Percentiles rank a stretch among this genome's conserved stretches.
phyloP scores from a whole-genome alignment of 2,329 filamentous ascomycete species.

The Epichloe sp. region DNA sequence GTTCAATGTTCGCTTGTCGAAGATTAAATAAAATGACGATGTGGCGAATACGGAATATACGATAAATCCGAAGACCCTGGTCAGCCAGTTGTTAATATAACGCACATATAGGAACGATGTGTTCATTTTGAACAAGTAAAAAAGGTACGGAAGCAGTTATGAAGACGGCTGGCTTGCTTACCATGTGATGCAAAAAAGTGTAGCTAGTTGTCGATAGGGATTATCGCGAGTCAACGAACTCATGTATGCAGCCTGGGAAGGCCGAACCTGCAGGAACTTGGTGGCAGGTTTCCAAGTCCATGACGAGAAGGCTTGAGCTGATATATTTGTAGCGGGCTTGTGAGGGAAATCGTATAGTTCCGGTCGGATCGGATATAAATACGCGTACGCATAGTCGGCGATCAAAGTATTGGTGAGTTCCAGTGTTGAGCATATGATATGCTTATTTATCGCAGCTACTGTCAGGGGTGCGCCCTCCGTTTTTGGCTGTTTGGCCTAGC shows the following conservation, averaged over 20 bases:
- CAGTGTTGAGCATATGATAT: conserved; percentile 21
- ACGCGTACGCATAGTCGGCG: conserved; percentile 45
- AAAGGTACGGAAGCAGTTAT: neutral
- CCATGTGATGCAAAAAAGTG: conserved; percentile 77
- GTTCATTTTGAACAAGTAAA: neutral
- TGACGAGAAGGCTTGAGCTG: conserved; percentile 40
- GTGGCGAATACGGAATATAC: too few species aligned
- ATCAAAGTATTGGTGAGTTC: conserved; percentile 73
- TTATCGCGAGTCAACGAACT: conserved; percentile 71
- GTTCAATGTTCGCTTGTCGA: too few species aligned
- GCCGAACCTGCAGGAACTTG: conserved; percentile 45
- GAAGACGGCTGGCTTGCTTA: conserved; percentile 29
- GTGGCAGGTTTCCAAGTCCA: conserved; percentile 66
- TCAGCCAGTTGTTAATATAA: too few species aligned
- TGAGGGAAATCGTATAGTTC: conserved; percentile 38
- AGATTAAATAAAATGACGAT: too few species aligned
- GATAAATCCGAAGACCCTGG: too few species aligned
- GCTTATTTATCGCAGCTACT: too few species aligned
- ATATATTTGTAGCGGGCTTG: conserved; percentile 36
- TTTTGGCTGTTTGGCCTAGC: too few species aligned
- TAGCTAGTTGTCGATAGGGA: conserved; percentile 57
- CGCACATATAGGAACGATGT: too few species aligned
- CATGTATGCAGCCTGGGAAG: conserved; percentile 64
- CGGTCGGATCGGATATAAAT: conserved; percentile 46
- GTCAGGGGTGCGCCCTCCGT: too few species aligned